Evolutionary conservation across 345 rosid species (phyloP).

Genomic region (Hibiscus trionum): DNA sequence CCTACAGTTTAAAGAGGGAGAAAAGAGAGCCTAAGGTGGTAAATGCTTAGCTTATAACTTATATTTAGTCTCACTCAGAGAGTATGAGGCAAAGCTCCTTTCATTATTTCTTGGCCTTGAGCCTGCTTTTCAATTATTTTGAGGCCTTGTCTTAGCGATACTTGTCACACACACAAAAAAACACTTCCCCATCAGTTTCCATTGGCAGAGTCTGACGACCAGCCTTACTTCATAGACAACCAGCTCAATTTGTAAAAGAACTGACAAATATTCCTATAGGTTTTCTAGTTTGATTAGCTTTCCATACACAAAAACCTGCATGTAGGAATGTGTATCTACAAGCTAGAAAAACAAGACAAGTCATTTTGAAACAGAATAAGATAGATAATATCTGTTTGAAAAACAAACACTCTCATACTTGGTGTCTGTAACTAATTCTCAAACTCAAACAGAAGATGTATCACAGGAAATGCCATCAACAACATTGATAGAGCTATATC

Average conservation of each 20-base stretch:
- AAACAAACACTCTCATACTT: neutral
- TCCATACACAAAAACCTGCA: neutral
- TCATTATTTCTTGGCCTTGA: neutral
- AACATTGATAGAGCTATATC: neutral
- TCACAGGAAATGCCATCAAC: neutral
- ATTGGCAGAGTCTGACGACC: neutral
- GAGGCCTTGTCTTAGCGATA: neutral
- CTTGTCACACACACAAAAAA: neutral
- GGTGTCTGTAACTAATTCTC: neutral
- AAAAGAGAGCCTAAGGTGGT: neutral
- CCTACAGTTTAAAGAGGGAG: neutral
- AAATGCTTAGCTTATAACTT: neutral
- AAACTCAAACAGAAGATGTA: neutral
- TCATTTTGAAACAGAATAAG: neutral
- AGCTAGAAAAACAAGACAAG: neutral
- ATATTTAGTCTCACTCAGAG: neutral
- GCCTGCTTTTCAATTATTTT: neutral
- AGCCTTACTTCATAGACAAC: conserved; percentile 1
- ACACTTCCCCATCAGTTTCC: neutral
- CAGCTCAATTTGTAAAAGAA: neutral
- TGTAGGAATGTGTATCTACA: neutral
- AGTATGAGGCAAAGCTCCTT: neutral
- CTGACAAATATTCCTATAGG: neutral
- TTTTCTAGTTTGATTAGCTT: neutral
- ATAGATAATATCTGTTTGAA: neutral